These are phyloP conservation scores for Tricholomella constricta DNA, from an alignment of 768 basidiomycete genomes.

Conservation along the genomic window DNA sequence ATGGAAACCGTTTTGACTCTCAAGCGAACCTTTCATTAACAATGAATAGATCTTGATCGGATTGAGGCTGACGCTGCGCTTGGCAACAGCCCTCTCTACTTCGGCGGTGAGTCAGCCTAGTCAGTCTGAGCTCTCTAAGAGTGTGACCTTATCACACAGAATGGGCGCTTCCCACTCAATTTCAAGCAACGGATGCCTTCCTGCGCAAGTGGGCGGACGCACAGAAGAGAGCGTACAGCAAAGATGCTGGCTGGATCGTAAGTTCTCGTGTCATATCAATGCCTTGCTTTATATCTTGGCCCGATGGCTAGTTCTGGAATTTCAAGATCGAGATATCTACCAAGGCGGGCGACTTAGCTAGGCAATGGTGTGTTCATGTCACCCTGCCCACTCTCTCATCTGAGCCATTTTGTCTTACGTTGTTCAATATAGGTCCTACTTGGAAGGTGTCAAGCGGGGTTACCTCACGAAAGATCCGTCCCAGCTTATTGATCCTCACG, in stretches of 20 bases:
- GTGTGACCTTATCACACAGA: slow-evolving; percentile 24
- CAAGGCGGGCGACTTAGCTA: slow-evolving; percentile 49
- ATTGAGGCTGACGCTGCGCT: slow-evolving; percentile 37
- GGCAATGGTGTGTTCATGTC: slow-evolving; percentile 58
- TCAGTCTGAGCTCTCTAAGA: neutral
- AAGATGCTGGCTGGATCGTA: slow-evolving; percentile 69
- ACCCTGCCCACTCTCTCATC: neutral
- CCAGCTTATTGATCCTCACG: slow-evolving; percentile 51
- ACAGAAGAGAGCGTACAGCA: slow-evolving; percentile 65
- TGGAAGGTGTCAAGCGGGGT: slow-evolving; percentile 57
- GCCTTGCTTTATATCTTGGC: neutral
- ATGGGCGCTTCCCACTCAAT: slow-evolving; percentile 63
- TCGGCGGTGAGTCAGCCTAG: slow-evolving; percentile 33
- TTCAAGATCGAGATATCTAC: slow-evolving; percentile 68
- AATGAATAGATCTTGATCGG: slow-evolving; percentile 55
- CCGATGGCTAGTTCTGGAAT: slow-evolving; percentile 54
- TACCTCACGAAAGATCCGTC: slow-evolving; percentile 69
- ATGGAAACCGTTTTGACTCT: neutral
- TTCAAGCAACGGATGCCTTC: slow-evolving; percentile 62
- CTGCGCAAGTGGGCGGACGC: slow-evolving; percentile 72
- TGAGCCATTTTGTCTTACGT: neutral
- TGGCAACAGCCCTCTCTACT: slow-evolving; percentile 42
- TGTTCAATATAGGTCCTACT: slow-evolving; percentile 58
- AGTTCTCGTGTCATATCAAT: slow-evolving; percentile 24
- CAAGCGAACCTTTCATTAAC: neutral